Base-by-base conservation (phyloP, 805 yeast genomes). In the Ogataea parapolymorpha region DNA sequence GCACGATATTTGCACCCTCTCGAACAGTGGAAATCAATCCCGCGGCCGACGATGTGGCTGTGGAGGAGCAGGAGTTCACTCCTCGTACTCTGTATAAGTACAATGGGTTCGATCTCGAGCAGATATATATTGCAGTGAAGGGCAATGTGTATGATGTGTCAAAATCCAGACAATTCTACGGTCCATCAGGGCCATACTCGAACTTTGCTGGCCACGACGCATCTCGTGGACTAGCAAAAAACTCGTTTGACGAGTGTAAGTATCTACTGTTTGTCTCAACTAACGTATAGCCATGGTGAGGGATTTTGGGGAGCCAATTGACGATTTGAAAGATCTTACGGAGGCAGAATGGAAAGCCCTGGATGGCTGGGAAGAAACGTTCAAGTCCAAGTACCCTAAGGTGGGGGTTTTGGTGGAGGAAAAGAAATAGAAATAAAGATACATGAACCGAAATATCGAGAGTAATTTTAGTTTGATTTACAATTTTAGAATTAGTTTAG, bases 181-280 rank as follows among this genome's bases (percentile, higher is more conserved):
- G 98, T 0, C 98, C 98, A 6, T 86, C 91, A 23, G 97, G 97
- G 0, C 95, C 96, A 0, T 91, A 91, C 65, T 80, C 85, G 31
- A 87, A 85, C 58, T 91, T 91, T 71, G 97, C 97, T 0, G 98
- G 98, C 2, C 83, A 86, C 51, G 98, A 91, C 65, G 97, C 97
- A 3, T 83, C 95, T 1, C 72, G 98, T 50, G 98, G 97, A 0
- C 73, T 91, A 41, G 96, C 96, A 1, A 68, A 77, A 54, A 90
- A 89, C 63, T 85, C 95, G 13, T 91, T 90, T 64, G 97, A 89
- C 37, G 50, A 69, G 16, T 75, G 64, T 53, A 44, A 42, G 62
- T 56, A 15, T 23, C 11, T 11, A 13, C 9, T 11, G 11, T 10
- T 23, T 18, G 14, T n/a, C n/a, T 6, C 5, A 18, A 41, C 45